Evolutionary conservation across 768 basidiomycete genomes (phyloP).

Genomic region (Hysterangium stoloniferum): DNA sequence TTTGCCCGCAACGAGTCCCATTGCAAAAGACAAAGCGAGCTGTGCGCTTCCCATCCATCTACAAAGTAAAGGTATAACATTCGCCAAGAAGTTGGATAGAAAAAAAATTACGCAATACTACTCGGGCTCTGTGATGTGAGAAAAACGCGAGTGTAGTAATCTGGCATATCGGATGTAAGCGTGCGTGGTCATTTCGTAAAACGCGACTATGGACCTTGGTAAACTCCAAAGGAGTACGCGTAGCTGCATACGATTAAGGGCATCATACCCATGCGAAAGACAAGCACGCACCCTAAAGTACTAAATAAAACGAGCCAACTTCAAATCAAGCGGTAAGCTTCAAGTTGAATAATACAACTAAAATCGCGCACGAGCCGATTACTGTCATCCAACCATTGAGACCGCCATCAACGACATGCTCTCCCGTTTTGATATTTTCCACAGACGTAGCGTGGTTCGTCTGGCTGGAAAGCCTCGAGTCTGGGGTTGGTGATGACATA

Average conservation of each 20-base stretch:
- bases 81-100: neutral
- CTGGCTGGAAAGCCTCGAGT: too few species aligned
- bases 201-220: neutral
- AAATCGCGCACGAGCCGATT: too few species aligned
- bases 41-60: conserved; percentile 3
- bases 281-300: neutral
- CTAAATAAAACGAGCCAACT: neutral
- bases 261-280: neutral
- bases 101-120: neutral
- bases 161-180: neutral
- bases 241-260: neutral
- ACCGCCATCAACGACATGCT: too few species aligned
- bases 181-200: neutral
- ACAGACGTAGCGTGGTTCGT: too few species aligned
- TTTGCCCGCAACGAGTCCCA: neutral
- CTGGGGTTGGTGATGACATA: too few species aligned
- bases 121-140: neutral
- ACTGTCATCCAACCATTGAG: too few species aligned
- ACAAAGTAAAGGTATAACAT: neutral
- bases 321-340: too few species aligned
- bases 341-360: too few species aligned
- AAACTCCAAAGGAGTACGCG: neutral
- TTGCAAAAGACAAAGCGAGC: neutral
- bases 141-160: neutral
- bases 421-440: too few species aligned